These are phyloP conservation scores for Microsporum canis DNA, from an alignment of 2,329 filamentous ascomycete genomes.

Conservation along the genomic window DNA sequence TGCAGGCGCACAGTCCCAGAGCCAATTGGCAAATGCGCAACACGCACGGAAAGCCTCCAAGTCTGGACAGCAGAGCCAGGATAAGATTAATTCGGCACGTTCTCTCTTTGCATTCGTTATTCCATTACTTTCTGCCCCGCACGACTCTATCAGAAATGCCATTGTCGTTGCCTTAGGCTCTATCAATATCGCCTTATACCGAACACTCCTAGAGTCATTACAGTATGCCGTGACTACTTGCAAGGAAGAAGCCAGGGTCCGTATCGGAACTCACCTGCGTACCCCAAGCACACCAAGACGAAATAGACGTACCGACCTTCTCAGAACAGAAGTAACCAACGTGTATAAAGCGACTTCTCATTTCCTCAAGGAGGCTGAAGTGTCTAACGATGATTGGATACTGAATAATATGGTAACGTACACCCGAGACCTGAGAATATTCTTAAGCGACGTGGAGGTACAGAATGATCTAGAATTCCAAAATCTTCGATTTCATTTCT, in stretches of 20 bases:
- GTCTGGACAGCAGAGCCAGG: constrained; percentile 50
- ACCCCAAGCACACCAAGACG: constrained; percentile 70
- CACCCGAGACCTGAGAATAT: constrained; percentile 83
- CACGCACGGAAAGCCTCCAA: constrained; percentile 75
- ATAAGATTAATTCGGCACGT: constrained; percentile 76
- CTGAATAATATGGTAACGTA: constrained; percentile 80
- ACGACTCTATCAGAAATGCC: constrained; percentile 72
- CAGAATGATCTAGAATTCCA: constrained; percentile 94
- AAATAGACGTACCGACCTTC: constrained; percentile 70
- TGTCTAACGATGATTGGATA: constrained; percentile 82
- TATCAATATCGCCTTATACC: constrained; percentile 89
- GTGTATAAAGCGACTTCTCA: constrained; percentile 90
- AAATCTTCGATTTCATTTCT: constrained; percentile 83
- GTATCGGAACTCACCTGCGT: constrained; percentile 65
- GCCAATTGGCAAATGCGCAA: constrained; percentile 52
- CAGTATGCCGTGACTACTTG: constrained; percentile 77
- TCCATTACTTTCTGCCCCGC: constrained; percentile 69
- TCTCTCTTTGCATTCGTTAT: constrained; percentile 87
- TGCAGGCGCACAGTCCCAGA: constrained; percentile 52
- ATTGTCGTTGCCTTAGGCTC: constrained; percentile 87
- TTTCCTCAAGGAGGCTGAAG: constrained; percentile 66
- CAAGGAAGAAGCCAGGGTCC: constrained; percentile 75
- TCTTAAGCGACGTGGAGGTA: constrained; percentile 87
- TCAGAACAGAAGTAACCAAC: constrained; percentile 90
- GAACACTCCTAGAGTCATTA: constrained; percentile 77